A percentile compares a stretch with the other conserved stretches of the same genome.
phyloP scores from a whole-genome alignment of 2,329 filamentous ascomycete species.

The Pseudogymnoascus sp. region DNA sequence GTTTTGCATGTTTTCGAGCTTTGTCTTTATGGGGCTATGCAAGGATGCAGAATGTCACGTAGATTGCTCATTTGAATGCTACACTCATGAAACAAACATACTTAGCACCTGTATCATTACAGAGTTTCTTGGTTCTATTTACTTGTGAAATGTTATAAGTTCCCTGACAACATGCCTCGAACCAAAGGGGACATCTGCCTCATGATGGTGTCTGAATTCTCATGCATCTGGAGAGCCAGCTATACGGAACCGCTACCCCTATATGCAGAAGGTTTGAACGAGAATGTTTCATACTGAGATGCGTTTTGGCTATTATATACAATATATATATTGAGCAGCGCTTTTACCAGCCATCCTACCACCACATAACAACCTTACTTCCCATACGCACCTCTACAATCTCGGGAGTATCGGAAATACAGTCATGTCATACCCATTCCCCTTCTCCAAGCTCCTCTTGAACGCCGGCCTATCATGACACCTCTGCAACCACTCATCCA shows the following conservation, averaged over 20 bases:
- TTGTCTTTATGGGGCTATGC: slow-evolving; percentile 24
- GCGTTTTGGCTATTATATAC: neutral
- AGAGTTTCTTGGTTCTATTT: neutral
- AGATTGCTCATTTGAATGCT: slow-evolving; percentile 24
- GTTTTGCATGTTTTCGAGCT: slow-evolving; percentile 22
- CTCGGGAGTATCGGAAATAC: slow-evolving; percentile 11
- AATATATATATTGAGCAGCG: neutral
- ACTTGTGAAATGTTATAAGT: neutral
- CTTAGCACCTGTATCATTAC: neutral
- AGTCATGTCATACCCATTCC: slow-evolving; percentile 27
- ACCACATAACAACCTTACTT: neutral
- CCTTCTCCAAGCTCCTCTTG: slow-evolving; percentile 27
- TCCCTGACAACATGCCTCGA: neutral
- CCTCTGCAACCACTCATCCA: slow-evolving; percentile 27
- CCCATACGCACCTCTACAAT: neutral
- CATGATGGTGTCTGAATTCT: no score
- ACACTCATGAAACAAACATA: slow-evolving; percentile 15
- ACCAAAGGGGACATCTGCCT: neutral
- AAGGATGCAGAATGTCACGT: slow-evolving; percentile 29
- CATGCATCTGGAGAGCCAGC: neutral
- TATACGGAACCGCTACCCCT: neutral
- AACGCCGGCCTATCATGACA: slow-evolving; percentile 25
- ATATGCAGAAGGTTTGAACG: neutral
- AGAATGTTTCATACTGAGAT: neutral
- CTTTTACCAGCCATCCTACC: neutral